Percentiles rank a stretch among this genome's conserved stretches.
Conservation (phyloP, 495 filamentous ascomycete species). For the Aspergillus nanangensis region DNA sequence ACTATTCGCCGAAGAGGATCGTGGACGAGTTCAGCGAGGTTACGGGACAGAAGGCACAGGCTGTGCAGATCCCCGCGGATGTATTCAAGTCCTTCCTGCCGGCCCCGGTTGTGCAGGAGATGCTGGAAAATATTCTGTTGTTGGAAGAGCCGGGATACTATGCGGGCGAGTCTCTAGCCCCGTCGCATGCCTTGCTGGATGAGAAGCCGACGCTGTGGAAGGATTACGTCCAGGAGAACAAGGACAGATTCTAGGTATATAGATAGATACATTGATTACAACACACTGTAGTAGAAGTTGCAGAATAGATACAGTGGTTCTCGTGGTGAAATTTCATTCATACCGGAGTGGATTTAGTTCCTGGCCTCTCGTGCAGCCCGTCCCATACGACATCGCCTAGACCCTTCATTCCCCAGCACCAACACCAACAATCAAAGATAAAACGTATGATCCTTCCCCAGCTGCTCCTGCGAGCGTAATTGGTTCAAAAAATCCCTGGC, state of each 20-base stretch:
- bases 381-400: no score
- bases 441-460: neutral
- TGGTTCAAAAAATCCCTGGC: neutral
- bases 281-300: no score
- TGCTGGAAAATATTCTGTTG: slow-evolving; percentile 51
- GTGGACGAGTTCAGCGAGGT: slow-evolving; percentile 42
- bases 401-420: no score
- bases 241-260: no score
- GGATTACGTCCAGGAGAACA: slow-evolving; percentile 11
- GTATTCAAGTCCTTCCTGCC: slow-evolving; percentile 41
- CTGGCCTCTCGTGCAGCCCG: no score
- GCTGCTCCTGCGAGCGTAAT: neutral
- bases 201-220: slow-evolving; percentile 10
- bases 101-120: slow-evolving; percentile 38
- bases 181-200: slow-evolving; percentile 6
- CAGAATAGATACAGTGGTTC: no score
- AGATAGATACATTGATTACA: no score
- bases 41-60: slow-evolving; percentile 42
- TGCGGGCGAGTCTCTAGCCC: slow-evolving; percentile 20
- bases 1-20: slow-evolving; percentile 40
- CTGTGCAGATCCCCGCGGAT: slow-evolving; percentile 38
- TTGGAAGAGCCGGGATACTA: slow-evolving; percentile 49
- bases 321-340: no score
- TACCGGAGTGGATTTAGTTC: no score
- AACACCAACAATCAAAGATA: slow-evolving; percentile 9